Evolutionary conservation across 352 stramenopile genomes (phyloP), one percentile per base, ranked within the genome.

Genomic region (Aphanomyces euteiches): DNA sequence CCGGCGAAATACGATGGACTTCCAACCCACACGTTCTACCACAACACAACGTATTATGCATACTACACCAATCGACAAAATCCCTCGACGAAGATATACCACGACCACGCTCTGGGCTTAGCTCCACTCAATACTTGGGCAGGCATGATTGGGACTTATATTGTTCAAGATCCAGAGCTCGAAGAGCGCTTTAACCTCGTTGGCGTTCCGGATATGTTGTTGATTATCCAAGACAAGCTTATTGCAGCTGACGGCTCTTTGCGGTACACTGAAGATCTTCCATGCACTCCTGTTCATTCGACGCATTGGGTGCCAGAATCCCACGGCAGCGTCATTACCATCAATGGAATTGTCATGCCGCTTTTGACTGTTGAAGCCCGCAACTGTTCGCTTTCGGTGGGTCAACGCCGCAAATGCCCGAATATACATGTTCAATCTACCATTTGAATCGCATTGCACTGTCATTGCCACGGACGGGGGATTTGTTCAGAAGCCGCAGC

Each of bases 311-410:
- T 90, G 6, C 80, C 82, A 3, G 82, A 90, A 69, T 85, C 79
- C 5, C 90, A 76, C 39, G 84, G 84, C 28, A 78, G 79, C 1
- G 77, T 88, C 34, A 90, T 90, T 72, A 60, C 77, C 3, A 79
- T 90, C 50, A 90, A 92, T 67, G 84, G 81, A 19, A 78, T 88
- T 7, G 80, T 92, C 8, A 92, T 90, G 84, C 84, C 81, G 3
- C 88, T 83, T 67, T 56, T 88, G 10, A 75, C 87, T 48, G 73
- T 92, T 7, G 79, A 79, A 13, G 74, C 73, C 38, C 75, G 79
- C 5, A 78, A n/a, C 87, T 47, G 82, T 87, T 39, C 82, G 84
- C 21, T 86, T 90, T 40, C 84, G 82, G 12, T 67, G 88, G 21
- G 72, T 73, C n/a, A 91, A 89, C 56, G 68, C 75, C 12, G 81